phyloP scores from a whole-genome alignment of 805 yeast species.

The Yamadazyma sp. region DNA sequence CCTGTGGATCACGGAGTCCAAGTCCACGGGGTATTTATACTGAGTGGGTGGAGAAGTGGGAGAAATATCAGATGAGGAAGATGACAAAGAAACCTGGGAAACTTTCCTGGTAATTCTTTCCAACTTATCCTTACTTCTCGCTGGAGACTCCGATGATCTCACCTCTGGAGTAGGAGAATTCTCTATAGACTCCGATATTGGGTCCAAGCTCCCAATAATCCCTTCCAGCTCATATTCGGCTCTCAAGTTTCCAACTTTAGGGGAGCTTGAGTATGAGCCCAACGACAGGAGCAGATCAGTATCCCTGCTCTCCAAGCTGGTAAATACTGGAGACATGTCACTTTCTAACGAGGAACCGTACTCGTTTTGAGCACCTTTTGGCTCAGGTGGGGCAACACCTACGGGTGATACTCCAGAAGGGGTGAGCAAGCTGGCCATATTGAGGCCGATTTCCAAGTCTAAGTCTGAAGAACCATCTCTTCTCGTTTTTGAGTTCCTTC shows the following conservation, averaged over 20 bases:
- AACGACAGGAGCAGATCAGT: conserved; percentile 39
- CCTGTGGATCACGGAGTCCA: conserved; percentile 64
- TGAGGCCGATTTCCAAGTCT: conserved; percentile 47
- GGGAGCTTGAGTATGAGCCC: conserved; percentile 20
- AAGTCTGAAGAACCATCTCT: conserved; percentile 18
- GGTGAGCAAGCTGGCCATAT: conserved; percentile 42
- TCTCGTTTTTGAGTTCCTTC: conserved; percentile 4
- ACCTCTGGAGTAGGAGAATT: conserved; percentile 27
- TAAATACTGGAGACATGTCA: conserved; percentile 42
- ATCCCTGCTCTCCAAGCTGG: conserved; percentile 31
- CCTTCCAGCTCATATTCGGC: conserved; percentile 7
- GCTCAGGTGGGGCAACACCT: not conserved
- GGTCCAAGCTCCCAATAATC: conserved; percentile 22
- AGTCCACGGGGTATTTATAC: conserved; percentile 38
- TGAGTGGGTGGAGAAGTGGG: conserved; percentile 16
- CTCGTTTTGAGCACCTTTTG: not conserved
- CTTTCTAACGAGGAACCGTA: conserved; percentile 44
- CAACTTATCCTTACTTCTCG: conserved; percentile 2
- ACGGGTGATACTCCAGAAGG: conserved; percentile 3
- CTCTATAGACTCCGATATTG: conserved; percentile 27
- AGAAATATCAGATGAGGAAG: conserved; percentile 16
- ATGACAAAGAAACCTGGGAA: conserved; percentile 7
- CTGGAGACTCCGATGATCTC: not conserved
- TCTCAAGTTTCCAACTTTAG: conserved; percentile 2
- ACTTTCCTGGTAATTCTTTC: conserved; percentile 8